Evolutionary conservation across 495 filamentous ascomycete genomes (phyloP), one percentile per base, ranked within the genome.

Genomic region (Neurospora africana): DNA sequence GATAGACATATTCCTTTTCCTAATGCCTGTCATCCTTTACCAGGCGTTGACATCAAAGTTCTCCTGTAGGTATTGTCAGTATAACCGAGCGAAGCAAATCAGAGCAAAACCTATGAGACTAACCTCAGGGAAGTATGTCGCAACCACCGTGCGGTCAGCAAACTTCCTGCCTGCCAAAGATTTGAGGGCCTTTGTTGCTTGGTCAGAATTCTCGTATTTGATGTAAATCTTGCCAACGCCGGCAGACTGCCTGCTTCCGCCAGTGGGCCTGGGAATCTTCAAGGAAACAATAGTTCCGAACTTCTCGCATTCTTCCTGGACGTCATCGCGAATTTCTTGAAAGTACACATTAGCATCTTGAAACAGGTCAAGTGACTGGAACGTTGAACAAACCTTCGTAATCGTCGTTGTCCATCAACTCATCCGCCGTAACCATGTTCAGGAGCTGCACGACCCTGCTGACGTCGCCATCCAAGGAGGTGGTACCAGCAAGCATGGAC

Each of bases 161-260:
- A 98, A 99, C 80, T 98, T 97, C 69, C 95, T 87, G 47, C 95
- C 95, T 13, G 96, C 96, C 72, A 99, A 86, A 47, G 93, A 89
- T 74, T 90, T 87, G 68, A 98, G 85, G 13, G 95, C 95, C 76
- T 90, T 92, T 68, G 90, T 89, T n/a, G 96, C 92, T 2, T 89
- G 87, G 71, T 94, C 92, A 8, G 88, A 83, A 3, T 83, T 88
- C 68, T 95, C 93, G 76, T 91, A 99, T 82, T 97, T 98, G 85
- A 99, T 88, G 78, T 88, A 99, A 74, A 99, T 98, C 87, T 98
- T 98, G 77, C 95, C 95, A 13, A 97, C 93, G n/a, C 95, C 95
- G 36, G 92, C 87, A 5, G 91, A 90, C 77, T 92, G 91, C 77
- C 91, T 86, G 76, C 91, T 93, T 53, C 91, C 92, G 75, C 92